These are phyloP conservation scores for Steccherinum ochraceum DNA, from an alignment of 768 basidiomycete species.

Conservation along the genomic window DNA sequence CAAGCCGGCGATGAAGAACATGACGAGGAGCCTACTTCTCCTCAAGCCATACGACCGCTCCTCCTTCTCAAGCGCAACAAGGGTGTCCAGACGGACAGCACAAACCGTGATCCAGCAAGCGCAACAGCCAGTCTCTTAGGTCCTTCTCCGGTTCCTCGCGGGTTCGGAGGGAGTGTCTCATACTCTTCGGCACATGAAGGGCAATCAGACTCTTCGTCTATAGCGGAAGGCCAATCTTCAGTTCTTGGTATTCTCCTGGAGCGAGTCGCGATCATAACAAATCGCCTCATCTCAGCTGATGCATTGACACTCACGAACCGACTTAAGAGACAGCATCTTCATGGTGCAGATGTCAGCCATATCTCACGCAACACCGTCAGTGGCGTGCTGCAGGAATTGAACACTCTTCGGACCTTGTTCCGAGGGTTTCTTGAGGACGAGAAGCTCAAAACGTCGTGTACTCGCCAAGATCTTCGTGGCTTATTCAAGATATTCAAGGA, in stretches of 20 bases:
- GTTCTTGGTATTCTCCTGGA: slow-evolving; percentile 52
- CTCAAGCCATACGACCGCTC: slow-evolving; percentile 31
- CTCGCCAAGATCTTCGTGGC: slow-evolving; percentile 73
- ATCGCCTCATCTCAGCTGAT: slow-evolving; percentile 67
- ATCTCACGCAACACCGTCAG: slow-evolving; percentile 79
- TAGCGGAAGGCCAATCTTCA: slow-evolving; percentile 46
- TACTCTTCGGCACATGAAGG: slow-evolving; percentile 48
- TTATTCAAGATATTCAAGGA: slow-evolving; percentile 86
- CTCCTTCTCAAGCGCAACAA: slow-evolving; percentile 52
- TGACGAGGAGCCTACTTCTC: slow-evolving; percentile 21
- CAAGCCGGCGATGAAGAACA: slow-evolving; percentile 42
- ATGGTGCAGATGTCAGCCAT: slow-evolving; percentile 80
- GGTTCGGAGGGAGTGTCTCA: slow-evolving; percentile 28
- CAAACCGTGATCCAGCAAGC: slow-evolving; percentile 1
- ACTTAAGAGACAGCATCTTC: slow-evolving; percentile 84
- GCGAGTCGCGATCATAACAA: slow-evolving; percentile 57
- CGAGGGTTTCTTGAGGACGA: slow-evolving; percentile 72
- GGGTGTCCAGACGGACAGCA: slow-evolving; percentile 21
- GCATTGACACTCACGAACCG: slow-evolving; percentile 84
- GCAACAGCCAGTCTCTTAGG: slow-evolving; percentile 8
- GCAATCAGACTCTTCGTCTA: slow-evolving; percentile 71
- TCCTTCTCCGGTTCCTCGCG: slow-evolving; percentile 23
- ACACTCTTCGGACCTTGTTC: slow-evolving; percentile 66
- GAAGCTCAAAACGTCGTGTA: slow-evolving; percentile 51
- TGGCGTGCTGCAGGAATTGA: slow-evolving; percentile 64